Evolutionary conservation across 176 grass and related monocot genomes (phyloP).

Genomic region (Zoysia japonica): DNA sequence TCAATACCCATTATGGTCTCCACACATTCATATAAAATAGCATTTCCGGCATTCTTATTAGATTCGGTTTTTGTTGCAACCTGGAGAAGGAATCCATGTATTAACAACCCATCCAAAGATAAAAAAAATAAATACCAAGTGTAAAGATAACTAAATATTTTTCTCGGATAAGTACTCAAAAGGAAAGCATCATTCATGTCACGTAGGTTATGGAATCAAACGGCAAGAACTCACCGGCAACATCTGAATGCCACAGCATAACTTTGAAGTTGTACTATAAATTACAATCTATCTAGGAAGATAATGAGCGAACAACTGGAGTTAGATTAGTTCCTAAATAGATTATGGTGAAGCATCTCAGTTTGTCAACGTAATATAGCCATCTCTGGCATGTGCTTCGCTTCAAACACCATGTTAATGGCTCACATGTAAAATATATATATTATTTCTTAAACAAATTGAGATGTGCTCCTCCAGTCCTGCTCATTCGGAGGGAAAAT

Average conservation of each 20-base stretch:
- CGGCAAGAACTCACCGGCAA: conserved; percentile 19
- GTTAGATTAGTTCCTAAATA: background rate
- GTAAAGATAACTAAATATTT: conserved; percentile 12
- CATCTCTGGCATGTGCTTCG: background rate
- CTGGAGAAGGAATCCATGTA: conserved; percentile 51
- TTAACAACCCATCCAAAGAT: conserved; percentile 24
- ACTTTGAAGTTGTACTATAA: conserved; percentile 12
- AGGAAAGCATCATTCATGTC: background rate
- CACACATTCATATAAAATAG: conserved; percentile 98
- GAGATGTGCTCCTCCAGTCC: background rate
- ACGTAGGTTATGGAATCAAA: background rate
- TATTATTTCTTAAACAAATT: background rate
- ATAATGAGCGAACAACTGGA: background rate
- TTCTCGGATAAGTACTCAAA: conserved; percentile 5
- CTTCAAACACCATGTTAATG: background rate
- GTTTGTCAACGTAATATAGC: background rate
- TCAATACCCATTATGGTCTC: conserved; percentile 99
- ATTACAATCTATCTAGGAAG: background rate
- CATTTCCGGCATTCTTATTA: conserved; percentile 98
- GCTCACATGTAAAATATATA: background rate
- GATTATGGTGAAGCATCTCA: background rate
- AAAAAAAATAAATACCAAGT: background rate
- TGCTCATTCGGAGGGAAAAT: too few species aligned
- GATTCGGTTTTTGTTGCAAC: conserved; percentile 95
- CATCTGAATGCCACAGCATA: conserved; percentile 17